A percentile compares a stretch with the other conserved stretches of the same genome.
Evolutionary conservation across 352 stramenopile species (phyloP).

Genomic region (Thraustotheca clavata): DNA sequence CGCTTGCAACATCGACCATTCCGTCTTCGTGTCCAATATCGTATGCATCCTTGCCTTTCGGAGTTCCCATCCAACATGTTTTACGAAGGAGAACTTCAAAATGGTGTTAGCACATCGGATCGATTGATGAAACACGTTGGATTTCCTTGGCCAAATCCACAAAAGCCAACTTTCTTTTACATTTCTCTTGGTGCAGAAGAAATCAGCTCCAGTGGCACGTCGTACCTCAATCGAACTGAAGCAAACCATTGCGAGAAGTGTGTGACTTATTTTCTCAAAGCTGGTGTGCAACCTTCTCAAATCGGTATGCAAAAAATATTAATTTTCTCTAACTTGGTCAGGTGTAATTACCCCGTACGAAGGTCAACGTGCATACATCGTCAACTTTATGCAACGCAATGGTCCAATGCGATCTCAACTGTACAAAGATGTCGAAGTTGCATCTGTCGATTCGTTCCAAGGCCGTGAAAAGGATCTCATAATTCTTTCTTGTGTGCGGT

Average conservation of each 20-base stretch:
- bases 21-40: slow-evolving; percentile 98
- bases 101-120: slow-evolving; percentile 95
- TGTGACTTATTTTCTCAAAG: slow-evolving; percentile 94
- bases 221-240: slow-evolving; percentile 98
- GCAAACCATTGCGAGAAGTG: slow-evolving; percentile 97
- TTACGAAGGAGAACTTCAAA: slow-evolving; percentile 98
- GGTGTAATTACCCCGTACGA: slow-evolving; percentile 97
- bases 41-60: slow-evolving; percentile 98
- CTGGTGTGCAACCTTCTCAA: slow-evolving; percentile 83
- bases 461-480: slow-evolving; percentile 99
- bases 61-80: slow-evolving; percentile 99
- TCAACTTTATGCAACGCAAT: slow-evolving; percentile 96
- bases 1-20: slow-evolving; percentile 94
- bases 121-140: slow-evolving; percentile 80
- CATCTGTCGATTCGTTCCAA: slow-evolving; percentile 99
- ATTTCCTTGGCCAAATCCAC: slow-evolving; percentile 96
- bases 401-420: slow-evolving; percentile 90
- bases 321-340: not conserved
- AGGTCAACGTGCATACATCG: slow-evolving; percentile 97
- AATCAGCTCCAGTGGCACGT: slow-evolving; percentile 96
- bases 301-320: slow-evolving; percentile 50
- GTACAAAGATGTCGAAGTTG: slow-evolving; percentile 98
- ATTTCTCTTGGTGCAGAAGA: slow-evolving; percentile 95
- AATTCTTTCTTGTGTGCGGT: slow-evolving; percentile 96
- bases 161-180: slow-evolving; percentile 98